Evolutionary conservation across 805 yeast species (phyloP), one percentile per base, ranked within the genome.

Genomic region (Kodamaea kaohsiungensis): DNA sequence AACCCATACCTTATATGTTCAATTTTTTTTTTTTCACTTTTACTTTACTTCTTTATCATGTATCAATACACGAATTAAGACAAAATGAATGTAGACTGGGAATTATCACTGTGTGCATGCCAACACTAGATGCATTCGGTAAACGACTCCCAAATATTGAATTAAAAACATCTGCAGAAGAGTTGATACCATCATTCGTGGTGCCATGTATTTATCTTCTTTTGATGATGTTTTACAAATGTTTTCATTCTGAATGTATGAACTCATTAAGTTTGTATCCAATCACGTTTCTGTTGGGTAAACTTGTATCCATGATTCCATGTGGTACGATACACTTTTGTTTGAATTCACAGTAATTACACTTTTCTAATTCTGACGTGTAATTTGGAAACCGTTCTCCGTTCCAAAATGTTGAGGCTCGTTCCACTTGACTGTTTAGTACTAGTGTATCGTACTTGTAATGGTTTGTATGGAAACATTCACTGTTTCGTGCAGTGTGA

Each of bases 311-410:
- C 33, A 27, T 37, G 6, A 18, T 19, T 2, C 52, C 49, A 16
- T 53, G 59, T 1, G 60, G 56, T 16, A 58, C 54, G 22, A 33
- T 9, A 43, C 70, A 66, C 25, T 59, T 50, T 10, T 48, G 48
- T 25, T 72, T 70, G 63, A 81, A 87, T 16, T 79, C 84, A 68
- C 93, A 87, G 49, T 65, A 70, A 13, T 68, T 72, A 64, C 93
- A 87, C 54, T 76, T 76, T 3, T 68, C 64, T 52, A 58, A 69
- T 58, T 65, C 80, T 7, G 64, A 61, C 3, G 81, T 73, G 6
- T 77, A 78, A 30, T 60, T 62, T 1, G 89, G 88, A 2, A 64
- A 65, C 46, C 88, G 68, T 33, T 67, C 60, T 0, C 91, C 91
- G 59, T 73, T 71, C 91, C 91, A 87, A 57, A 84, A 80, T 19